Base-by-base conservation (phyloP, 768 basidiomycete species). In the Trametes cinnabarina region DNA sequence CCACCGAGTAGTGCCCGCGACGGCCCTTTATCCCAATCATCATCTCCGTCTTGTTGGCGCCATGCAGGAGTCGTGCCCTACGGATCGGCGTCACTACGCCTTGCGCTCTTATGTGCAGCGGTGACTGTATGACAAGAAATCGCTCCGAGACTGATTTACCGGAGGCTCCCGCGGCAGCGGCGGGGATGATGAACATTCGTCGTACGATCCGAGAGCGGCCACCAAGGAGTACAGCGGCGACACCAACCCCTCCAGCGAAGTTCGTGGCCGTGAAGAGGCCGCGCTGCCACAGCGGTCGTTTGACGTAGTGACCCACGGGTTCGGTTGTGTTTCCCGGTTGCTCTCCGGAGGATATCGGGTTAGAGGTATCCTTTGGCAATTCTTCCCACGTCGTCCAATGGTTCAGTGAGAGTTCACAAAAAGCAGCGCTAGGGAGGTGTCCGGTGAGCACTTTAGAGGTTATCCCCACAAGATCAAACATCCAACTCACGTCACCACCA, bases 401-500 rank as follows among this genome's bases (percentile, higher is more conserved):
- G 57, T 63, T 64, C 51, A 63, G 54, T 3, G 61, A 56, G 28
- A 70, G 62, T 23, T 70, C 69, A 32, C 58, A 55, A 12, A 58
- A 57, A 1, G 59, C 22, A 10, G 56, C 54, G 17, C 68, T 69
- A 35, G 41, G n/a, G n/a, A n/a, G n/a, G n/a, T n/a, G n/a, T n/a
- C n/a, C n/a, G n/a, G n/a, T n/a, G n/a, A n/a, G n/a, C n/a, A n/a
- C n/a, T n/a, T n/a, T n/a, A n/a, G n/a, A n/a, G n/a, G n/a, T n/a
- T n/a, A n/a, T n/a, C n/a, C n/a, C n/a, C n/a, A n/a, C n/a, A n/a
- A n/a, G n/a, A n/a, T n/a, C n/a, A n/a, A n/a, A n/a, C n/a, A n/a
- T n/a, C n/a, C n/a, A n/a, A 66, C 69, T 50, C 28, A 70, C 69
- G 63, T 65, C 40, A 64, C 41, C 20, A 64, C 50, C 26, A 68